Evolutionary conservation across 2,329 filamentous ascomycete genomes (phyloP), one percentile per base, ranked within the genome.

Genomic region (Penicillium sp.): DNA sequence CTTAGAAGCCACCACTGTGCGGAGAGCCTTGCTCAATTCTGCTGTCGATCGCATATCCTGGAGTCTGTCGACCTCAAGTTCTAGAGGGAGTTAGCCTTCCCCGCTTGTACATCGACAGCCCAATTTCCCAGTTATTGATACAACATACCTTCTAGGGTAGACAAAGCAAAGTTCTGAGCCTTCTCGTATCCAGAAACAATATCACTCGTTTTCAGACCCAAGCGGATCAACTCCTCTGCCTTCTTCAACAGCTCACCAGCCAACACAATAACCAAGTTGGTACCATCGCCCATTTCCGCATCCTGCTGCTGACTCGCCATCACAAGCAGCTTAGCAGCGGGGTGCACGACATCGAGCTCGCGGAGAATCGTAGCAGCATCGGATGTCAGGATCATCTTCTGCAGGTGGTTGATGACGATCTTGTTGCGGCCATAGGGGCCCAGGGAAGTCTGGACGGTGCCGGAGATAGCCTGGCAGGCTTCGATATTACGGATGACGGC

Each of bases 231-330:
- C 72, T 97, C 91, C 77, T 99, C 93, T 10, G 95, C 95, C 78
- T 99, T 97, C 77, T 88, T 90, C 63, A 99, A 78, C 65, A 99
- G 78, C 78, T 99, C 93, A 58, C 95, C 93, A 4, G 93, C 93
- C 55, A 99, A 78, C 46, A 99, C 81, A 66, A 99, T 97, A 64
- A 99, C 93, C 71, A 99, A 76, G 75, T 99, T 99, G 50, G 93
- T 99, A 48, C 89, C 93, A 75, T 99, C 95, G 51, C 93, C 93
- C 89, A 99, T 95, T 82, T 99, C 93, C 35, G 91, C 84, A 73
- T 99, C 95, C 75, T 99, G 95, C 77, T 99, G 93, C 75, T 99
- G 93, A 72, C 88, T 92, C 54, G 93, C 92, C 95, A 99, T 99
- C 63, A 99, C 93, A 46, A 99, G 78, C 58, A 99, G 80, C 77